Evolutionary conservation across 371 early-diverging fungal species (phyloP).

Genomic region (Lichtheimia ornata): DNA sequence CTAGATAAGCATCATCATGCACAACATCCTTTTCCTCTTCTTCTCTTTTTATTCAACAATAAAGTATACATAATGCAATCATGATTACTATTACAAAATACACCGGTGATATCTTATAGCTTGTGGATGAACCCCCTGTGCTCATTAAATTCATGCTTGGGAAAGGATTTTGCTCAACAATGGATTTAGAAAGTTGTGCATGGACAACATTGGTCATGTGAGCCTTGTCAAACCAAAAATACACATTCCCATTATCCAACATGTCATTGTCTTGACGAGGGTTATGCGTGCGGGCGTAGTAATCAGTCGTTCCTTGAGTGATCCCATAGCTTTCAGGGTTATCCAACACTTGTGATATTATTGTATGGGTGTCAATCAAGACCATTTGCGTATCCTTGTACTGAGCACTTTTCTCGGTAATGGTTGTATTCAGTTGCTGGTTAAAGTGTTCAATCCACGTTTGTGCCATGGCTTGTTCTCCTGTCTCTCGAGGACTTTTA

Average conservation of each 20-base stretch:
- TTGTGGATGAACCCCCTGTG: no score
- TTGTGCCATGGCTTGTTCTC: background rate
- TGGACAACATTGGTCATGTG: slow-evolving; percentile 13
- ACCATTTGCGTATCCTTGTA: background rate
- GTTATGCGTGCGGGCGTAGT: background rate
- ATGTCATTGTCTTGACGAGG: background rate
- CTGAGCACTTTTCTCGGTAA: background rate
- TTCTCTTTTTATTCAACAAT: no score
- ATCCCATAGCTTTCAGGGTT: slow-evolving; percentile 9
- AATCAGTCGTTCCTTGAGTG: slow-evolving; percentile 4
- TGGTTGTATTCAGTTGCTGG: background rate
- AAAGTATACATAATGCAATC: no score
- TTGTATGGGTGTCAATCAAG: slow-evolving; percentile 7
- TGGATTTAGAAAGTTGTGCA: slow-evolving; percentile 1
- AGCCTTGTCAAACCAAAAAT: slow-evolving; percentile 13
- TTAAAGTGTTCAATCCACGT: slow-evolving; percentile 13
- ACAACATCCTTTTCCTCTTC: no score
- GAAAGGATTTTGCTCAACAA: slow-evolving; percentile 6
- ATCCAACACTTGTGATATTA: background rate
- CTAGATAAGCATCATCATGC: no score
- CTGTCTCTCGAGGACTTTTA: slow-evolving; percentile 5
- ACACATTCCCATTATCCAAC: slow-evolving; percentile 1
- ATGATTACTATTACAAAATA: no score
- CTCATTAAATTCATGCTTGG: background rate
- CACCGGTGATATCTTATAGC: no score